Conservation (phyloP, 176 grass and related monocot genomes). For the Ensete ventricosum region DNA sequence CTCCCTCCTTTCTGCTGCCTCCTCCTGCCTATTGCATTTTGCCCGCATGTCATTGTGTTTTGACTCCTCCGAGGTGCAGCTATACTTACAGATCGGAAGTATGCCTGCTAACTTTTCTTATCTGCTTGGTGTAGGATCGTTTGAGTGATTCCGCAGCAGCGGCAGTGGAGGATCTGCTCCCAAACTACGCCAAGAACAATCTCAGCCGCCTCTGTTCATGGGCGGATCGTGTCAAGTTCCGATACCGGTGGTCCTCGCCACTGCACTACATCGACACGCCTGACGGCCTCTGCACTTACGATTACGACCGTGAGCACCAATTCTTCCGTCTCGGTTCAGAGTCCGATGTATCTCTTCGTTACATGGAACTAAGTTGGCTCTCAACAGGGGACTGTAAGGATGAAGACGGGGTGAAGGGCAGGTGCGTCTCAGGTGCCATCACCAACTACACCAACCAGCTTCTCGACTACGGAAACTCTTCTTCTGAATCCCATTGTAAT, state of each 20-base stretch:
- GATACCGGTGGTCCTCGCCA: constrained; percentile 34
- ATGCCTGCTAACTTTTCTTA: not conserved
- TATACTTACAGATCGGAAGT: too few species aligned
- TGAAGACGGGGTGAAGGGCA: constrained; percentile 32
- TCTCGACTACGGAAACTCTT: constrained; percentile 30
- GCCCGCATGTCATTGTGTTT: too few species aligned
- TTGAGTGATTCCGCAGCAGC: constrained; percentile 23
- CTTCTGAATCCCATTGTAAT: constrained; percentile 24
- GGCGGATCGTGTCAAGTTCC: constrained; percentile 44
- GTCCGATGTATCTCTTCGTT: not conserved
- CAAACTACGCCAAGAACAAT: constrained; percentile 30
- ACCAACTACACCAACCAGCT: constrained; percentile 64
- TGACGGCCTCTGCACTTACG: constrained; percentile 39
- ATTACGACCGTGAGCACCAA: constrained; percentile 35
- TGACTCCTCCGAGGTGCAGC: too few species aligned
- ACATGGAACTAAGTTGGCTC: not conserved
- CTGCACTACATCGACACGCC: constrained; percentile 66
- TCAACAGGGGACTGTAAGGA: constrained; percentile 52
- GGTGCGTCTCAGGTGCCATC: constrained; percentile 64
- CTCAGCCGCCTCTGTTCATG: constrained; percentile 54
- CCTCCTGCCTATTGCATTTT: too few species aligned
- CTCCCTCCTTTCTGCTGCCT: not conserved
- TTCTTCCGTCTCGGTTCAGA: not conserved
- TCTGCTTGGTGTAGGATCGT: not conserved
- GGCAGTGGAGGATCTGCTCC: constrained; percentile 46